Percentiles rank a stretch among this genome's conserved stretches.
Evolutionary conservation across 1,284 basidiomycete species (phyloP).

Genomic region (Fomitopsis palustris): DNA sequence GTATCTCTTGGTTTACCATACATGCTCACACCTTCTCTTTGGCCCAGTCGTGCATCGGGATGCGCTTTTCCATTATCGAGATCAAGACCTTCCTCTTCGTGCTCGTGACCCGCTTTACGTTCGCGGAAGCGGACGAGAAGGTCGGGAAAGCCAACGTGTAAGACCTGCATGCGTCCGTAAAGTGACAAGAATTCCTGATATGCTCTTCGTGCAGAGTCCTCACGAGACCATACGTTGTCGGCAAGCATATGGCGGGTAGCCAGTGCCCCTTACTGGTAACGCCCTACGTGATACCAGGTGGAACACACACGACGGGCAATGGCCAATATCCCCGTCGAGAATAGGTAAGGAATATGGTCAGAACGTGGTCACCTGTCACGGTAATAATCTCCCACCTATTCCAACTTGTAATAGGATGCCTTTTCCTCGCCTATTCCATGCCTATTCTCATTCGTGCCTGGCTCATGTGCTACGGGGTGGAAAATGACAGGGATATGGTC

Average conservation of each 20-base stretch:
- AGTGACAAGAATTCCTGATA: background rate
- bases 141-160: slow-evolving; percentile 72
- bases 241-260: slow-evolving; percentile 59
- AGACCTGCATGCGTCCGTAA: slow-evolving; percentile 6
- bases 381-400: too few species aligned
- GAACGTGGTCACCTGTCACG: too few species aligned
- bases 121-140: slow-evolving; percentile 49
- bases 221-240: slow-evolving; percentile 65
- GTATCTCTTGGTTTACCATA: background rate
- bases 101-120: slow-evolving; percentile 64
- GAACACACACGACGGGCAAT: too few species aligned
- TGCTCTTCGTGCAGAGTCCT: slow-evolving; percentile 51
- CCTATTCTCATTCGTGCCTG: too few species aligned
- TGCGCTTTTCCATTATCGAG: slow-evolving; percentile 76
- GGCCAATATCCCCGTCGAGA: too few species aligned
- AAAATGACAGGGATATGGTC: too few species aligned
- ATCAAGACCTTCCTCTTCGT: slow-evolving; percentile 74
- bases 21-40: background rate
- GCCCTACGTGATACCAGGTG: slow-evolving; percentile 26
- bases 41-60: slow-evolving; percentile 70
- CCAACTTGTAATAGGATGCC: too few species aligned
- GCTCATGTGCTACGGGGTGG: too few species aligned
- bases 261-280: slow-evolving; percentile 61
- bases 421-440: too few species aligned
- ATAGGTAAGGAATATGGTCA: too few species aligned